Evolutionary conservation across 2,329 filamentous ascomycete species (phyloP).

Genomic region (Drechslerella coelobrocha): DNA sequence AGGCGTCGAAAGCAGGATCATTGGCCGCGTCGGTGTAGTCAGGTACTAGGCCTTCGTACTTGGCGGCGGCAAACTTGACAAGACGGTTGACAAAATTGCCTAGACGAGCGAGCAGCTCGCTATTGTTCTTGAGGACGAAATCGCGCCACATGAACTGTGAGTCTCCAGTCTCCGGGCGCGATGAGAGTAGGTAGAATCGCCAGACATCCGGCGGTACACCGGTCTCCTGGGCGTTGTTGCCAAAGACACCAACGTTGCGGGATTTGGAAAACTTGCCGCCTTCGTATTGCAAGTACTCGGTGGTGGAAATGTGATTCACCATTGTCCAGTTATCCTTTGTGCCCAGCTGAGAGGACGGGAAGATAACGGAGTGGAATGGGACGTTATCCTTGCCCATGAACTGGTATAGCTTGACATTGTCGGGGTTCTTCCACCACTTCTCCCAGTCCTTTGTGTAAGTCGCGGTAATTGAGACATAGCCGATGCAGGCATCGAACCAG

Average conservation of each 20-base stretch:
- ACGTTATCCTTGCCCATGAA: slow-evolving; percentile 96
- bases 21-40: slow-evolving; percentile 67
- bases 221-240: slow-evolving; percentile 85
- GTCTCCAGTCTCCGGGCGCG: slow-evolving; percentile 83
- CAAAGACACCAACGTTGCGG: slow-evolving; percentile 86
- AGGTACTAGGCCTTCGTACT: slow-evolving; percentile 74
- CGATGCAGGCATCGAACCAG: slow-evolving; percentile 91
- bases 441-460: slow-evolving; percentile 90
- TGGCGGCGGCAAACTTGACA: slow-evolving; percentile 77
- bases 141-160: slow-evolving; percentile 88
- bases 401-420: slow-evolving; percentile 87
- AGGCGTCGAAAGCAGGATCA: slow-evolving; percentile 54
- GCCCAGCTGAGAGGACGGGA: slow-evolving; percentile 84
- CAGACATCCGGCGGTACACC: slow-evolving; percentile 86
- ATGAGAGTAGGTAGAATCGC: slow-evolving; percentile 87
- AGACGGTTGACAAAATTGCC: slow-evolving; percentile 76
- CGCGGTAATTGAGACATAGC: slow-evolving; percentile 93
- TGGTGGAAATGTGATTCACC: slow-evolving; percentile 85
- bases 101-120: slow-evolving; percentile 77
- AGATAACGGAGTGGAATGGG: slow-evolving; percentile 87
- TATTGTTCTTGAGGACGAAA: slow-evolving; percentile 86
- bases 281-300: slow-evolving; percentile 89
- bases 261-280: slow-evolving; percentile 93
- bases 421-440: slow-evolving; percentile 90
- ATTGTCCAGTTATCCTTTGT: slow-evolving; percentile 86